These are phyloP conservation scores for Anastatica hierochuntica DNA, from an alignment of 345 rosid species.

Conservation along the genomic window DNA sequence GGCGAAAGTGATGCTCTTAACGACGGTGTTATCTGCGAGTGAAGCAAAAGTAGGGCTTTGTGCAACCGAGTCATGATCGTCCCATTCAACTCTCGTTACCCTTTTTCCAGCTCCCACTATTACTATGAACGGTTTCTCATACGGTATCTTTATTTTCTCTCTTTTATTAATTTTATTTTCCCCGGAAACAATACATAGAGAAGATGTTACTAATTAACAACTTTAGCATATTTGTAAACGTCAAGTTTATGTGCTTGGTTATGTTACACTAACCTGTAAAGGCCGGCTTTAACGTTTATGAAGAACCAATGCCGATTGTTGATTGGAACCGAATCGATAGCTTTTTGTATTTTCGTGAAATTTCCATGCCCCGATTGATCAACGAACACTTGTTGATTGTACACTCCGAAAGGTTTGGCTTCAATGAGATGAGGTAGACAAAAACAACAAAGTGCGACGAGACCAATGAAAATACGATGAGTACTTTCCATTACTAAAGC, in stretches of 20 bases:
- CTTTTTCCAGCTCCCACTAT: constrained; percentile 49
- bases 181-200: not conserved
- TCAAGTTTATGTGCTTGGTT: too few species aligned
- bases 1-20: constrained; percentile 34
- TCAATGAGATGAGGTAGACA: constrained; percentile 1
- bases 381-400: constrained; percentile 23
- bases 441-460: constrained; percentile 3
- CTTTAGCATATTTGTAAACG: not conserved
- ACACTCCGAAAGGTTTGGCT: constrained; percentile 3
- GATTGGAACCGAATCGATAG: constrained; percentile 46
- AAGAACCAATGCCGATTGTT: constrained; percentile 42
- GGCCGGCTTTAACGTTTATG: constrained; percentile 40
- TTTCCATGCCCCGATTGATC: constrained; percentile 42
- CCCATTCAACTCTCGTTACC: constrained; percentile 53
- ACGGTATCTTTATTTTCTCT: constrained; percentile 66
- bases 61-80: constrained; percentile 32
- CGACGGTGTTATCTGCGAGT: constrained; percentile 50
- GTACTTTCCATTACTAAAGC: too few species aligned
- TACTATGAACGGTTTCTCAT: constrained; percentile 51
- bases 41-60: constrained; percentile 60
- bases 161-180: constrained; percentile 23
- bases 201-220: not conserved
- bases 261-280: constrained; percentile 38
- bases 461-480: too few species aligned
- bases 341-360: constrained; percentile 47